These are phyloP conservation scores for Vigna angularis DNA, from an alignment of 306 rosid genomes.

Conservation along the genomic window DNA sequence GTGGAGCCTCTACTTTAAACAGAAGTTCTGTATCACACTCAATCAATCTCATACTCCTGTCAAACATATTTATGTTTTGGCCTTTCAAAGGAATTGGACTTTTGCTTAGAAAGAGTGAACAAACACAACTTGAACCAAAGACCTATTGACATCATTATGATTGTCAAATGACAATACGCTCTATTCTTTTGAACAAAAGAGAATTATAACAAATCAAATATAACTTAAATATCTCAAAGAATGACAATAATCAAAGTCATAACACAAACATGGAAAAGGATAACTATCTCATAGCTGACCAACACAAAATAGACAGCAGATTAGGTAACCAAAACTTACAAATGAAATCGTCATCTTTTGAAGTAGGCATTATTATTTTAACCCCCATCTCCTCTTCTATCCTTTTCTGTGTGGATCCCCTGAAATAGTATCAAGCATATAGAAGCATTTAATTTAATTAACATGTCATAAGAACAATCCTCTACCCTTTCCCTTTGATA, in stretches of 20 bases:
- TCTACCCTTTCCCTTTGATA: constrained; percentile 39
- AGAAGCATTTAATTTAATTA: constrained; percentile 30
- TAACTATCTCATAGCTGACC: constrained; percentile 33
- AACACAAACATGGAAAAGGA: constrained; percentile 9
- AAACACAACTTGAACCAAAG: constrained; percentile 12
- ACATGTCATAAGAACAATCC: constrained; percentile 42
- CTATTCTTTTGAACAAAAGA: constrained; percentile 10
- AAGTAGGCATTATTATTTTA: constrained; percentile 71
- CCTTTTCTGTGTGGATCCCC: constrained; percentile 74
- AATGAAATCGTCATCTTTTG: constrained; percentile 66
- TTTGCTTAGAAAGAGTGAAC: constrained; percentile 6
- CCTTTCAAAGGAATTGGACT: background rate
- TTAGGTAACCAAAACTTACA: constrained; percentile 60
- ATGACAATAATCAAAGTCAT: constrained; percentile 23
- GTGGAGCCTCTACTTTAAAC: constrained; percentile 28
- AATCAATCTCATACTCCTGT: constrained; percentile 18
- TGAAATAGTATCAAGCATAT: constrained; percentile 47
- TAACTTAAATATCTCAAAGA: constrained; percentile 30
- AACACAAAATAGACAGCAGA: constrained; percentile 4
- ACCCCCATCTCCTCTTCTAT: constrained; percentile 86
- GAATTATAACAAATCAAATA: constrained; percentile 17
- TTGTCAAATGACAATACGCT: constrained; percentile 12
- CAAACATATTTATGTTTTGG: constrained; percentile 20
- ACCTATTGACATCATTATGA: constrained; percentile 7
- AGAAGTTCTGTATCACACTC: constrained; percentile 14